phyloP scores from a whole-genome alignment of 202 grass and related monocot species.

The Bolboschoenoplectus hybrid region DNA sequence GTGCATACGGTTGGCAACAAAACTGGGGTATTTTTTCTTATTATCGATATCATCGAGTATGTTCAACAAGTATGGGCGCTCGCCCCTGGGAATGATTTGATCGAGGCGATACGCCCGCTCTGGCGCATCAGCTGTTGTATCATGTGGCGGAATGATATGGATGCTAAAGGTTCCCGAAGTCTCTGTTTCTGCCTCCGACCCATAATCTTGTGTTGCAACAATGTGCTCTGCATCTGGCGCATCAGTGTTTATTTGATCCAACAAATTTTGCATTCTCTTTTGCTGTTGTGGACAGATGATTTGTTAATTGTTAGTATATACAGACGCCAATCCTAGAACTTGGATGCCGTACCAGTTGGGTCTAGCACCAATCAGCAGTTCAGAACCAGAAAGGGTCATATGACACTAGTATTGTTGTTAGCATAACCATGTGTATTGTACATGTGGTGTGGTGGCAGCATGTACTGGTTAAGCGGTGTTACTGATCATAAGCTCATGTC shows the following conservation, averaged over 20 bases:
- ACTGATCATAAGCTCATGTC: not conserved
- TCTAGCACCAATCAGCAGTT: not conserved
- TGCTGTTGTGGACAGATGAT: conserved; percentile 24
- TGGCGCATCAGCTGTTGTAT: conserved; percentile 67
- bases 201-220: not conserved
- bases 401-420: not conserved
- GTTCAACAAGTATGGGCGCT: conserved; percentile 61
- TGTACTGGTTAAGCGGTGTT: not conserved
- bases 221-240: not conserved
- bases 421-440: not conserved
- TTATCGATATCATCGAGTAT: conserved; percentile 56
- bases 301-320: conserved; percentile 11
- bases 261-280: conserved; percentile 21
- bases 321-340: not conserved
- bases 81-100: conserved; percentile 77
- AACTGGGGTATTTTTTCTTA: conserved; percentile 65
- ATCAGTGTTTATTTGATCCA: conserved; percentile 16
- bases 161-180: conserved; percentile 28
- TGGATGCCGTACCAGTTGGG: not conserved
- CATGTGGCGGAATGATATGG: conserved; percentile 85
- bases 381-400: not conserved
- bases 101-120: conserved; percentile 69
- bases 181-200: conserved; percentile 17
- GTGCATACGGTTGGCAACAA: conserved; percentile 80
- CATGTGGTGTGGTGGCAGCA: not conserved